Base-by-base conservation (phyloP, 768 basidiomycete genomes). In the Agrocybe praecox region DNA sequence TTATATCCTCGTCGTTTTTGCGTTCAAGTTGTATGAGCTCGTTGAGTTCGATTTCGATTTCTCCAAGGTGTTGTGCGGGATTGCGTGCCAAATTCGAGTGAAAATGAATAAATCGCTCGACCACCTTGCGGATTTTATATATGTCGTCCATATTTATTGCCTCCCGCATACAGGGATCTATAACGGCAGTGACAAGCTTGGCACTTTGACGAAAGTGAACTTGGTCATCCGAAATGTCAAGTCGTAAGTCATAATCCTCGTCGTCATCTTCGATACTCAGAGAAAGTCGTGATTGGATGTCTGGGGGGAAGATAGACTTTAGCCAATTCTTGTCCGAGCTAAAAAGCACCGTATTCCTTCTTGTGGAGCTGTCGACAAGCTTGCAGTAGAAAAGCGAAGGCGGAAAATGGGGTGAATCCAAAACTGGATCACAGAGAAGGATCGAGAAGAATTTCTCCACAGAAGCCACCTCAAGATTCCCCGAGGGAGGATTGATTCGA, bases 81-180 rank as follows among this genome's bases (percentile, higher is more conserved):
- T 52, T 57, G 4, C 71, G 61, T 1, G 55, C 65, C 10, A 74
- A 67, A 46, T 76, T 72, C 40, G 68, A 65, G 32, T 66, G 57
- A 55, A 74, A 74, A 46, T 71, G 65, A 2, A 63, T 53, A 10
- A 53, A 58, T 6, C 53, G 49, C 44, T 56, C 53, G 7, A 68
- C 59, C 29, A 71, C 56, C 5, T 59, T 53, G 3, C 52, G 67
- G 24, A 74, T 55, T 1, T 44, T 48, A 9, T 56, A 32, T 18
- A 52, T n/a, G 12, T 68, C 49, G 1, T 53, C 53, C 7, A 42
- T 42, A 1, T 54, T 42, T 7, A 70, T 58, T 0, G 54, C 48
- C 46, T 67, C 60, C 6, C 66, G 63, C 3, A 69, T 53, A 5
- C 59, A 61, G 12, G 65, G 42, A 3, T 61, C 64, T 18, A 72